A percentile compares a stretch with the other conserved stretches of the same genome.
Conservation (phyloP, 129 eudicot genomes). For the Lactuca sativa region DNA sequence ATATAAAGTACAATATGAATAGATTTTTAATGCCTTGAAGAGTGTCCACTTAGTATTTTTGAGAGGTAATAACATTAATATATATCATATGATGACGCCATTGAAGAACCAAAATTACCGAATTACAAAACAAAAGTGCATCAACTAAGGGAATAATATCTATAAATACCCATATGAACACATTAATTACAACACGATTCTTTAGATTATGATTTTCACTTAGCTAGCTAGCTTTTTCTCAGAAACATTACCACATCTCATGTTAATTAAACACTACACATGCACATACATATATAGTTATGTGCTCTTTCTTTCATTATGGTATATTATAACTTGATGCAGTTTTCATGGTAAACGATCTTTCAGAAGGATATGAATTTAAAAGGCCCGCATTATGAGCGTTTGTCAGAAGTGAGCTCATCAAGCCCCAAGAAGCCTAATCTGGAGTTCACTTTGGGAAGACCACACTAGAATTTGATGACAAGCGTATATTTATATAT, state of each 20-base stretch:
- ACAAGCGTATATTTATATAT: slow-evolving; percentile 7
- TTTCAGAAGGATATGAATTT: slow-evolving; percentile 70
- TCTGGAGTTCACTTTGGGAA: slow-evolving; percentile 92
- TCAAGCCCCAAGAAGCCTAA: slow-evolving; percentile 80
- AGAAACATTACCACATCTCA: background rate
- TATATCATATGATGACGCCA: background rate
- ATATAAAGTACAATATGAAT: background rate
- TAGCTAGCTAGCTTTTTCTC: slow-evolving; percentile 9
- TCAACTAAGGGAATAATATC: slow-evolving; percentile 18
- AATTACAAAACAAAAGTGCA: background rate
- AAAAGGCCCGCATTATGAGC: slow-evolving; percentile 66
- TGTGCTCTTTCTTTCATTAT: slow-evolving; percentile 4
- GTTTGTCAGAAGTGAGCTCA: slow-evolving; percentile 76
- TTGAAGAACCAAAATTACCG: background rate
- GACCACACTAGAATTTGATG: slow-evolving; percentile 48
- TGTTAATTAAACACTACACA: slow-evolving; percentile 5
- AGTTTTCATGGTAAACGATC: slow-evolving; percentile 17
- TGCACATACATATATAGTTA: slow-evolving; percentile 17
- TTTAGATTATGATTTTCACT: background rate
- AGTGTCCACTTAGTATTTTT: background rate
- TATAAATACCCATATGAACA: slow-evolving; percentile 20
- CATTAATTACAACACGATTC: slow-evolving; percentile 8
- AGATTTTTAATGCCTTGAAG: background rate
- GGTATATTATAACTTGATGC: slow-evolving; percentile 4
- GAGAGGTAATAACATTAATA: background rate